Conservation (phyloP, 2,329 filamentous ascomycete species). For the Clarireedia monteithiana region DNA sequence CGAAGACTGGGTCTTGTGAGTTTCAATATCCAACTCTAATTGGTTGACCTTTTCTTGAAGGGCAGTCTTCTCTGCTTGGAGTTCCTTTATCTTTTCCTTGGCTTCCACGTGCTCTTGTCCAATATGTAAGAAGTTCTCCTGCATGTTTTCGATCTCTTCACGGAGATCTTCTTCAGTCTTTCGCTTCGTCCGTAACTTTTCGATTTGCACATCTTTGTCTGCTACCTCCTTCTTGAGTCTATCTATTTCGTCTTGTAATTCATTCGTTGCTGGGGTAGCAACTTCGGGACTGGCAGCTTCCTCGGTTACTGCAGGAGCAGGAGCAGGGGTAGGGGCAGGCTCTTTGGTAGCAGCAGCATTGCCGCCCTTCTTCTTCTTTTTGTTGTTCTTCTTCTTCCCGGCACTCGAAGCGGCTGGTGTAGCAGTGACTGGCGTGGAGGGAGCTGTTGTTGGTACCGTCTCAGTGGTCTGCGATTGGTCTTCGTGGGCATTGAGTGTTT, state of each 20-base stretch:
- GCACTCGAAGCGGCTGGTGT: slow-evolving; percentile 30
- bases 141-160: slow-evolving; percentile 79
- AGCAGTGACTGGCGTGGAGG: slow-evolving; percentile 32
- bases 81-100: slow-evolving; percentile 66
- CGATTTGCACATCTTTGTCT: slow-evolving; percentile 55
- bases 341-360: slow-evolving; percentile 23
- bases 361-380: slow-evolving; percentile 66
- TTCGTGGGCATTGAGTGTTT: slow-evolving; percentile 14
- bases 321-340: slow-evolving; percentile 25
- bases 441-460: slow-evolving; percentile 22
- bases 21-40: slow-evolving; percentile 62
- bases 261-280: slow-evolving; percentile 8
- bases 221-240: slow-evolving; percentile 24
- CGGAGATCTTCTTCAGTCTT: slow-evolving; percentile 70
- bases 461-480: slow-evolving; percentile 10
- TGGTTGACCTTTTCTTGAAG: slow-evolving; percentile 57
- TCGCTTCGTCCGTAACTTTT: slow-evolving; percentile 60
- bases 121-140: slow-evolving; percentile 70
- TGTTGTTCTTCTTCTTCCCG: slow-evolving; percentile 65
- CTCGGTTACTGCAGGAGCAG: slow-evolving; percentile 10
- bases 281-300: slow-evolving; percentile 11
- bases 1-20: slow-evolving; percentile 24
- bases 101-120: slow-evolving; percentile 79
- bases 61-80: slow-evolving; percentile 60
- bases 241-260: slow-evolving; percentile 24